Evolutionary conservation across 805 yeast species (phyloP), one percentile per base, ranked within the genome.

Genomic region (Lipomyces yamadae): DNA sequence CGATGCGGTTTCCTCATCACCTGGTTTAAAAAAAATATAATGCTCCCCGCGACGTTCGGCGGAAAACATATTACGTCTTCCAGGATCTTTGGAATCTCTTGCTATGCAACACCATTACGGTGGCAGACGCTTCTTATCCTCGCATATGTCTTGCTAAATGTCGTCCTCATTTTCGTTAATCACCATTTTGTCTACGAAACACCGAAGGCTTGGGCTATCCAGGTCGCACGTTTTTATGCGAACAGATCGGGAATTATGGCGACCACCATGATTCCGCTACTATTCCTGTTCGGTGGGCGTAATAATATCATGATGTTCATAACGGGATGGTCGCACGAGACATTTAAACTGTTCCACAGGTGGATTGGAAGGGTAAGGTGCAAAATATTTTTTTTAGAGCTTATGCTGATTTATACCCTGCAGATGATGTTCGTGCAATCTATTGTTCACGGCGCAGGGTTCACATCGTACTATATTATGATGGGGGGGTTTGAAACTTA

Each of bases 271-370:
- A 34, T 87, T 64, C 93, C 94, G 0, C 75, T 83, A 4, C 75
- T 87, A 18, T 83, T 85, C 67, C 77, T 89, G 64, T 88, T 90
- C 76, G 91, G 91, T 4, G 88, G 89, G 37, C 80, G 95, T 72
- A 91, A 90, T 76, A 90, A 89, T 73, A 85, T 91, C 29, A 79
- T 90, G 73, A 83, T 84, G 68, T 79, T 78, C 74, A 62, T 88
- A 4, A 83, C 92, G 0, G 91, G 93, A 2, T 82, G 90, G 80
- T 76, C 86, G 0, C 87, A 84, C 71, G 78, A 86, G 13, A 82
- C 88, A 1, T 89, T 90, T 78, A 81, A 85, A 72, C 78, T 81
- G 35, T 84, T 84, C 73, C 97, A 91, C 77, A 86, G 83, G 75
- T 86, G 89, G 88, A 80, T 24, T 83, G 78, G 67, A 57, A 29